These are phyloP conservation scores for Monosiga brevicollis DNA, from an alignment of 78 protist genomes.

Conservation along the genomic window DNA sequence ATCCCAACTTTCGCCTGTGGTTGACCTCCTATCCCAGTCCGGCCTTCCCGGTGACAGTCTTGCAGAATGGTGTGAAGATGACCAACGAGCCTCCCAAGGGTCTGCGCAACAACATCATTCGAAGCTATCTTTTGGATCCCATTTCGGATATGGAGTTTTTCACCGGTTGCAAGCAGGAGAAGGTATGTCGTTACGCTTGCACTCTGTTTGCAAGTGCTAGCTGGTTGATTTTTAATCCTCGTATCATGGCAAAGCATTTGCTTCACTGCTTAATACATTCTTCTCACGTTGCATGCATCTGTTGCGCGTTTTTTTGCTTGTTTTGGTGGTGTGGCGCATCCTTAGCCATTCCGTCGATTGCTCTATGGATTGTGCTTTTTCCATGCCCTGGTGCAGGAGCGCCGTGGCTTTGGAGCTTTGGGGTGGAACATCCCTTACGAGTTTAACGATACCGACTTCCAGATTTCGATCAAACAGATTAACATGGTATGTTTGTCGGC, in stretches of 20 bases:
- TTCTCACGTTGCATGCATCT: too few species aligned
- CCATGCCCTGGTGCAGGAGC: constrained; percentile 83
- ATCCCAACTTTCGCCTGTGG: constrained; percentile 51
- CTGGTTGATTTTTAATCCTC: too few species aligned
- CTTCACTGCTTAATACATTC: too few species aligned
- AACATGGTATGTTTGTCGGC: background rate
- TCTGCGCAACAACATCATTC: constrained; percentile 53
- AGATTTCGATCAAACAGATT: constrained; percentile 41
- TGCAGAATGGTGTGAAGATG: constrained; percentile 79
- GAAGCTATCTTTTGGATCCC: constrained; percentile 20
- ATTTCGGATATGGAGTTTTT: background rate
- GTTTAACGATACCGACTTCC: constrained; percentile 61
- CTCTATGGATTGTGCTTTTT: constrained; percentile 42
- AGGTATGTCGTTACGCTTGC: background rate
- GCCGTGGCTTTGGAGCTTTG: constrained; percentile 73
- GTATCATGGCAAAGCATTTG: too few species aligned
- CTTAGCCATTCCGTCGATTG: background rate
- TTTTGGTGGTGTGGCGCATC: too few species aligned
- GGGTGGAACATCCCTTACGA: constrained; percentile 87
- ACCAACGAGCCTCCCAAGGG: constrained; percentile 88
- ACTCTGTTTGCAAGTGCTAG: too few species aligned
- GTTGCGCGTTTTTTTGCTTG: too few species aligned
- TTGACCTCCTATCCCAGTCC: constrained; percentile 42
- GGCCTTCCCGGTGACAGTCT: constrained; percentile 63
- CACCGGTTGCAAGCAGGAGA: background rate